A percentile compares a stretch with the other conserved stretches of the same genome.
These are phyloP conservation scores for Skeletonema marinoi DNA, from an alignment of 108 stramenopile genomes.

Conservation along the genomic window DNA sequence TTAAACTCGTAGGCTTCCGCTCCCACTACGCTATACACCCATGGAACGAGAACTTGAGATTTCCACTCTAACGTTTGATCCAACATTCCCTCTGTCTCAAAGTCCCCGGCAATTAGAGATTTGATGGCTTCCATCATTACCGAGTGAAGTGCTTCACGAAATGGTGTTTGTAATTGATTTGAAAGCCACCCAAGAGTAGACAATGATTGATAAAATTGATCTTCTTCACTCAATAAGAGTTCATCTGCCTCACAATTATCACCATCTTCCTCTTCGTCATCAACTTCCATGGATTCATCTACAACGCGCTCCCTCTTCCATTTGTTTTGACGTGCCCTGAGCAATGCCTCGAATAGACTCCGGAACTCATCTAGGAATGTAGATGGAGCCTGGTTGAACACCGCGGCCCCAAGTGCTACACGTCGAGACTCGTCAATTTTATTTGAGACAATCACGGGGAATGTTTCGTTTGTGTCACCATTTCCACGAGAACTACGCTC, in stretches of 20 bases:
- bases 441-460: conserved; percentile 5
- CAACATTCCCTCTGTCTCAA: conserved; percentile 53
- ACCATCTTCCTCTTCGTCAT: conserved; percentile 37
- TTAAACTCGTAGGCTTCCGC: conserved; percentile 21
- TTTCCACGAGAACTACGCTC: conserved; percentile 17
- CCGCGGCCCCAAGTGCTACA: conserved; percentile 58
- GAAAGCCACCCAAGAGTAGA: conserved; percentile 62
- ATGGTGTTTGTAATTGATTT: conserved; percentile 39
- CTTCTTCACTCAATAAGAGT: conserved; percentile 11
- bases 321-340: conserved; percentile 42
- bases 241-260: not conserved
- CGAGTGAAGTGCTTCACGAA: conserved; percentile 55
- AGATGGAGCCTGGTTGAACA: conserved; percentile 52
- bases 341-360: conserved; percentile 44
- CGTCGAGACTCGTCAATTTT: conserved; percentile 54
- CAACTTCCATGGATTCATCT: conserved; percentile 20
- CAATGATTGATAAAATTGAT: conserved; percentile 48
- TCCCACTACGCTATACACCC: conserved; percentile 52
- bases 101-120: conserved; percentile 53
- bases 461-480: not conserved
- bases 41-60: conserved; percentile 52
- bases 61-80: conserved; percentile 53
- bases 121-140: conserved; percentile 39
- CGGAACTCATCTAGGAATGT: conserved; percentile 52
- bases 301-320: conserved; percentile 10